Evolutionary conservation across 192 early-diverging fungal genomes (phyloP).

Genomic region (Umbelopsis sp.): DNA sequence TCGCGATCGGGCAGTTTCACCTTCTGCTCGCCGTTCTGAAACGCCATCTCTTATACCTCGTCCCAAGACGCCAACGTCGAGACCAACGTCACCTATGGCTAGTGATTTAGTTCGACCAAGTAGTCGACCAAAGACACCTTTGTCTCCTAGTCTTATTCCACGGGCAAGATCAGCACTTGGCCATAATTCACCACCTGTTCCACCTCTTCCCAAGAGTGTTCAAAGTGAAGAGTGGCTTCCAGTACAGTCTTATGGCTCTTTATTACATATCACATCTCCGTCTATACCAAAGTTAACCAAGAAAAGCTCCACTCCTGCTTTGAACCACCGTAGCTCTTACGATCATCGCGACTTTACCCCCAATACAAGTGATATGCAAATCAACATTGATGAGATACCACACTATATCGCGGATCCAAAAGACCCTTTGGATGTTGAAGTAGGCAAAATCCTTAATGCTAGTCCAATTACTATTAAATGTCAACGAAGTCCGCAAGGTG

Average conservation of each 20-base stretch:
- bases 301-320: constrained; percentile 21
- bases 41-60: constrained; percentile 42
- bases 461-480: constrained; percentile 52
- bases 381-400: constrained; percentile 32
- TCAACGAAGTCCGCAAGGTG: constrained; percentile 37
- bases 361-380: constrained; percentile 18
- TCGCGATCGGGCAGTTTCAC: constrained; percentile 21
- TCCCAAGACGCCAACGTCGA: constrained; percentile 31
- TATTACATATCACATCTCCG: constrained; percentile 3
- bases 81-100: constrained; percentile 5
- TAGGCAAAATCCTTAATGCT: constrained; percentile 53
- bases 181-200: constrained; percentile 3
- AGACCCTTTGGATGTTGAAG: constrained; percentile 54
- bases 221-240: constrained; percentile 11
- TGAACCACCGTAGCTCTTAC: constrained; percentile 15
- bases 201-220: neutral
- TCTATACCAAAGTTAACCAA: neutral
- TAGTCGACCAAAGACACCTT: neutral
- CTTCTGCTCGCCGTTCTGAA: constrained; percentile 12
- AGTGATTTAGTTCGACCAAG: neutral
- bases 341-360: neutral
- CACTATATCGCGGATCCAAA: constrained; percentile 43
- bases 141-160: constrained; percentile 30
- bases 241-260: neutral
- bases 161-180: constrained; percentile 32